Evolutionary conservation across 2,329 filamentous ascomycete species (phyloP).

Genomic region (Xylaria sp.): DNA sequence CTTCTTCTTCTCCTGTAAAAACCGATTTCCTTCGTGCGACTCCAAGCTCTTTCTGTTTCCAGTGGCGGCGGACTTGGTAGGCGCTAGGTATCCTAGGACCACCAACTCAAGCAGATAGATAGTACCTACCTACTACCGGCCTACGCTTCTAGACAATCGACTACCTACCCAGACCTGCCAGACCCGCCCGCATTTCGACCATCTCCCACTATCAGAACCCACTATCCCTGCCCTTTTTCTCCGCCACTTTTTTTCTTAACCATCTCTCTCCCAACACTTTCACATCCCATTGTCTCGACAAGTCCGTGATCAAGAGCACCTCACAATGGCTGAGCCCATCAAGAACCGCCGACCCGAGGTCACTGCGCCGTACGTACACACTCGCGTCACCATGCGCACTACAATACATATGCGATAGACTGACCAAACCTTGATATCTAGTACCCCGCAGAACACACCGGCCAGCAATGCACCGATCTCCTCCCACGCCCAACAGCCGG

Average conservation of each 20-base stretch:
- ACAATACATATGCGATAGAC: constrained; percentile 43
- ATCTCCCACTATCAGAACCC: constrained; percentile 42
- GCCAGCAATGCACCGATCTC: constrained; percentile 96
- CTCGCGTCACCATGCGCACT: constrained; percentile 36
- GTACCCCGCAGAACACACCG: constrained; percentile 98
- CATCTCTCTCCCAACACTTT: constrained; percentile 40
- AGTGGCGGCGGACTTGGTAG: constrained; percentile 12
- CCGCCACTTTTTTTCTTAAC: constrained; percentile 43
- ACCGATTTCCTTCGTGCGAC: not conserved
- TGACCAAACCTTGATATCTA: constrained; percentile 60
- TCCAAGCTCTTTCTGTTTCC: constrained; percentile 4
- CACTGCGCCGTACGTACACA: constrained; percentile 66
- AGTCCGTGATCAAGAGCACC: constrained; percentile 44
- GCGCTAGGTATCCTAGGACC: not conserved
- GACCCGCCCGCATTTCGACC: constrained; percentile 39
- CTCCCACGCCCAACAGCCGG: constrained; percentile 95
- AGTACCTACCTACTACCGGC: not conserved
- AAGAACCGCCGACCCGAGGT: constrained; percentile 70
- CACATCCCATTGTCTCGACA: constrained; percentile 40
- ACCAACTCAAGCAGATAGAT: not conserved
- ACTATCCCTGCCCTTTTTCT: constrained; percentile 45
- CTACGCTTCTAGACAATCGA: constrained; percentile 1
- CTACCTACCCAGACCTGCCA: constrained; percentile 18
- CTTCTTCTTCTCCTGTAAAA: not conserved
- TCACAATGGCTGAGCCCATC: constrained; percentile 71